Evolutionary conservation across 371 early-diverging fungal genomes (phyloP).

Genomic region (Mortierella sp.): DNA sequence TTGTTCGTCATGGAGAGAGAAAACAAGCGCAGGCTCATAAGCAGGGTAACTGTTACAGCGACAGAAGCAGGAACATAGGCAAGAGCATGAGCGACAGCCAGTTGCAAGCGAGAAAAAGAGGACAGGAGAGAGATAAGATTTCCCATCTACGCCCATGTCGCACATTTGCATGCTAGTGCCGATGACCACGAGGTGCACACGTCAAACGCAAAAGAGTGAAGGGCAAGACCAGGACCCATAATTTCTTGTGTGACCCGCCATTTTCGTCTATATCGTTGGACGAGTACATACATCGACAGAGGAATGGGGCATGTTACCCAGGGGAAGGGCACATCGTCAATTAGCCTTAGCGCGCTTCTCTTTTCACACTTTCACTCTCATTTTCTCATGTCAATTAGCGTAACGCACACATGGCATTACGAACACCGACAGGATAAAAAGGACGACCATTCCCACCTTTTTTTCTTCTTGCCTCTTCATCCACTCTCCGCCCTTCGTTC

Average conservation of each 20-base stretch:
- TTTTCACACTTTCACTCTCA: background rate
- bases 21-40: background rate
- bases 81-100: background rate
- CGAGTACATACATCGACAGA: background rate
- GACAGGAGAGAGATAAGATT: background rate
- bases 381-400: background rate
- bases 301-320: background rate
- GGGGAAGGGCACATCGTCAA: background rate
- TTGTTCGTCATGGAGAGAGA: background rate
- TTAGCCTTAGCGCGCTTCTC: background rate
- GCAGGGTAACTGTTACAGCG: background rate
- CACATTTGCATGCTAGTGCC: background rate
- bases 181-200: background rate
- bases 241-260: slow-evolving; percentile 7
- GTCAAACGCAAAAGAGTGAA: background rate
- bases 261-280: background rate
- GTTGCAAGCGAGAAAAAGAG: background rate
- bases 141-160: background rate
- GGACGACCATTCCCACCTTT: background rate
- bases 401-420: background rate
- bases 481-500: background rate
- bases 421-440: background rate
- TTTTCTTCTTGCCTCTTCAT: background rate
- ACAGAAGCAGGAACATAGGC: background rate
- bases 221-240: background rate